A percentile compares a stretch with the other conserved stretches of the same genome.
Evolutionary conservation across 768 basidiomycete genomes (phyloP).

Genomic region (Amanita subjunquillea): DNA sequence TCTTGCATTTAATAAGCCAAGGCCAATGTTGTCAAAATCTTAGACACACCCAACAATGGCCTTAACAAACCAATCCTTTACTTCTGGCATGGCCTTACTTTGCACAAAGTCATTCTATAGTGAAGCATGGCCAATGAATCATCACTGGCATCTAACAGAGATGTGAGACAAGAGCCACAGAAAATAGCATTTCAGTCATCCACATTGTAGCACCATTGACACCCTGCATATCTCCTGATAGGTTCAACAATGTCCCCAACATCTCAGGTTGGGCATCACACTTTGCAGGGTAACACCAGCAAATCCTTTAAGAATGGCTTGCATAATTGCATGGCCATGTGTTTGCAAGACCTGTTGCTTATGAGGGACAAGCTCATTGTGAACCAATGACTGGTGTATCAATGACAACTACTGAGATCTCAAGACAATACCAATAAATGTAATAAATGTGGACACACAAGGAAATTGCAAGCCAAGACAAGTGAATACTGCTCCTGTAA

Average conservation of each 20-base stretch:
- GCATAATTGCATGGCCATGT: conserved; percentile 59
- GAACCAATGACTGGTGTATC: conserved; percentile 54
- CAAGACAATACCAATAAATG: not conserved
- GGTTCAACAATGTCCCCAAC: conserved; percentile 53
- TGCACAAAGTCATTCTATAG: conserved; percentile 61
- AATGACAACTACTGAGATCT: conserved; percentile 16
- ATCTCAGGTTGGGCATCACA: conserved; percentile 71
- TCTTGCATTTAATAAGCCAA: conserved; percentile 21
- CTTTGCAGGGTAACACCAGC: conserved; percentile 81
- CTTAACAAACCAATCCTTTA: conserved; percentile 72
- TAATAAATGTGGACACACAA: conserved; percentile 39
- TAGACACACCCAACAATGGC: conserved; percentile 50
- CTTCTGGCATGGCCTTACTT: conserved; percentile 61
- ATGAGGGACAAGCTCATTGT: conserved; percentile 48
- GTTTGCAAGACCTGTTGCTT: conserved; percentile 30
- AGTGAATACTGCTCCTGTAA: conserved; percentile 82
- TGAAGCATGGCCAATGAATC: not conserved
- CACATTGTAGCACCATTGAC: conserved; percentile 39
- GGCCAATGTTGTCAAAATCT: not conserved
- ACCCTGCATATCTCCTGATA: conserved; percentile 25
- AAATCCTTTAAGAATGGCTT: conserved; percentile 68
- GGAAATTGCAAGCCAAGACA: conserved; percentile 70
- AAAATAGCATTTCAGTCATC: conserved; percentile 63
- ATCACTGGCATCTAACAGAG: not conserved
- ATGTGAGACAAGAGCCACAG: conserved; percentile 25